Evolutionary conservation across 495 filamentous ascomycete species (phyloP).

Genomic region (Aspergillus bertholletiae): DNA sequence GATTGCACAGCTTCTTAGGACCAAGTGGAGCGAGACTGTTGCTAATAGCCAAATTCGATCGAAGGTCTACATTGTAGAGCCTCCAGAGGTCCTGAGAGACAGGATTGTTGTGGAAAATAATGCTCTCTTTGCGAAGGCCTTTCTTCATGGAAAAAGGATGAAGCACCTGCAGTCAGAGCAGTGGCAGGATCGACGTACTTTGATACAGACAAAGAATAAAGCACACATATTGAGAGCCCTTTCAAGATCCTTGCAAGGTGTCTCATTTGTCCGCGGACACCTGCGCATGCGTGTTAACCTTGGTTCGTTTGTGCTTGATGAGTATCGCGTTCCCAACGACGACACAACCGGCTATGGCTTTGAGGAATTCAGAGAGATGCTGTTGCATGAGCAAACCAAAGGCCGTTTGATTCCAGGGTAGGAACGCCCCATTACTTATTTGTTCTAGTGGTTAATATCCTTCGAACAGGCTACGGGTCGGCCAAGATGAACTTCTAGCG

Average conservation of each 20-base stretch:
- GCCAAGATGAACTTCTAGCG: slow-evolving; percentile 20
- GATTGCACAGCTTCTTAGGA: slow-evolving; percentile 33
- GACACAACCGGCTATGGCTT: slow-evolving; percentile 35
- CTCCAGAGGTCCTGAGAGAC: slow-evolving; percentile 22
- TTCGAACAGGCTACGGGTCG: slow-evolving; percentile 21
- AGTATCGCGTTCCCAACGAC: slow-evolving; percentile 36
- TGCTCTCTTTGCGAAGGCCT: slow-evolving; percentile 11
- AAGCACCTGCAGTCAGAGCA: slow-evolving; percentile 2
- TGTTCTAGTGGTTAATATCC: neutral
- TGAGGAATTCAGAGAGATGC: slow-evolving; percentile 47
- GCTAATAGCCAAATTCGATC: slow-evolving; percentile 27
- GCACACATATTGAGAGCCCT: slow-evolving; percentile 22
- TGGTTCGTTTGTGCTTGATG: slow-evolving; percentile 48
- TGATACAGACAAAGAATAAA: slow-evolving; percentile 24
- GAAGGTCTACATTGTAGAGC: slow-evolving; percentile 39
- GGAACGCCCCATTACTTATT: neutral
- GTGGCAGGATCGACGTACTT: slow-evolving; percentile 10
- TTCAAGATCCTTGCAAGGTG: slow-evolving; percentile 23
- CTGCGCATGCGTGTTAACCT: slow-evolving; percentile 56
- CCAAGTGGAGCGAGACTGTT: slow-evolving; percentile 28
- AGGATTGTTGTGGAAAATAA: slow-evolving; percentile 16
- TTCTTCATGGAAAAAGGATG: slow-evolving; percentile 7
- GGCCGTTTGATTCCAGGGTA: slow-evolving; percentile 40
- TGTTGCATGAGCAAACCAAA: slow-evolving; percentile 33
- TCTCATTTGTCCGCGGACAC: slow-evolving; percentile 34